Evolutionary conservation across 2,329 filamentous ascomycete species (phyloP).

Genomic region (Cladosporium phlei): DNA sequence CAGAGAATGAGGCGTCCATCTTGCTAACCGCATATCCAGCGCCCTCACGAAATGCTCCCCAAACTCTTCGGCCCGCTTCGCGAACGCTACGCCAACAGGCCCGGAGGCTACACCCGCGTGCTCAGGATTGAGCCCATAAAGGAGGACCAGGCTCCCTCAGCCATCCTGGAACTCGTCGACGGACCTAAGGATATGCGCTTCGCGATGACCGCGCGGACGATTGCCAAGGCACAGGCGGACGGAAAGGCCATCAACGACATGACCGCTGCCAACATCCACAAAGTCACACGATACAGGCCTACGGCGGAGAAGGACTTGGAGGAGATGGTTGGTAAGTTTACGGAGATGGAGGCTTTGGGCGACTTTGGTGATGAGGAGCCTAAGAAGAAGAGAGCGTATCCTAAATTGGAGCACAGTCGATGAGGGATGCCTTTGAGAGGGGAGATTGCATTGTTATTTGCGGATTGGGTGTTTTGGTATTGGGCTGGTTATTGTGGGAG

Average conservation of each 20-base stretch:
- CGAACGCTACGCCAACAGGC: constrained; percentile 70
- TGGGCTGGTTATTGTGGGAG: too few relatives aligned
- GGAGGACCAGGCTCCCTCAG: constrained; percentile 79
- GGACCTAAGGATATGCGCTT: constrained; percentile 91
- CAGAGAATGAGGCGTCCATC: not conserved
- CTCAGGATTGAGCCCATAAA: constrained; percentile 86
- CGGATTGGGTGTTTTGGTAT: too few relatives aligned
- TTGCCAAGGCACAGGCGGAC: constrained; percentile 55
- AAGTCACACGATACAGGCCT: constrained; percentile 72
- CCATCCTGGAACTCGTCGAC: constrained; percentile 92
- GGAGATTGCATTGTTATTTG: constrained; percentile 1
- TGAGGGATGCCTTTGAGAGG: constrained; percentile 13
- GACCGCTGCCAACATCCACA: constrained; percentile 72
- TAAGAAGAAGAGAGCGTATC: constrained; percentile 34
- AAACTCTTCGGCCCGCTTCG: constrained; percentile 85
- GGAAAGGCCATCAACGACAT: constrained; percentile 61
- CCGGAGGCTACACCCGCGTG: constrained; percentile 92
- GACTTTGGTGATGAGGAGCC: constrained; percentile 31
- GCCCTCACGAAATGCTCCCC: constrained; percentile 64
- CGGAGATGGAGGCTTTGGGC: constrained; percentile 29
- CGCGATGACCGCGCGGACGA: constrained; percentile 81
- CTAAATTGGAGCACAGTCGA: constrained; percentile 23
- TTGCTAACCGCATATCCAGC: constrained; percentile 43
- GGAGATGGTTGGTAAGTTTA: constrained; percentile 46
- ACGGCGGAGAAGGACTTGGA: constrained; percentile 66